phyloP scores from a whole-genome alignment of 1,284 basidiomycete species.

The Puccinia novopanici region DNA sequence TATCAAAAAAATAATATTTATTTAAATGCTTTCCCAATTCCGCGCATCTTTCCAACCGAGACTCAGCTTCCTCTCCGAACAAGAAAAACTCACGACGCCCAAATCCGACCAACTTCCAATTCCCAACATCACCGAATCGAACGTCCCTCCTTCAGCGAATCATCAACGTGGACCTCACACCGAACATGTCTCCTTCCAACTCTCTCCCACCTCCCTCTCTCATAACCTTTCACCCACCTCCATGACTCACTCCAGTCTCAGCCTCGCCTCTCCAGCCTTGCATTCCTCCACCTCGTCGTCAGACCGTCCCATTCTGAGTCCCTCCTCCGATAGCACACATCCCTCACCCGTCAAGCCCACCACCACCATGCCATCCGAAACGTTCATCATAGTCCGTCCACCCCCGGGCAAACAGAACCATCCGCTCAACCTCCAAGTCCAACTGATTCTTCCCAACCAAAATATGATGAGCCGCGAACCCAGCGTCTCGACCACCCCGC shows the following conservation, averaged over 20 bases:
- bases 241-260: not conserved
- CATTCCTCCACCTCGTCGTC: not conserved
- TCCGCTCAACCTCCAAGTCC: constrained; percentile 87
- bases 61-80: constrained; percentile 1
- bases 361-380: constrained; percentile 30
- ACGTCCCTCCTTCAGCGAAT: too few relatives aligned
- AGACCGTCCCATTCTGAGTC: too few relatives aligned
- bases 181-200: not conserved
- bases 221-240: not conserved
- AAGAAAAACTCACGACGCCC: not conserved
- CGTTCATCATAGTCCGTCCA: constrained; percentile 72
- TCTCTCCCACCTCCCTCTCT: not conserved
- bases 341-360: not conserved
- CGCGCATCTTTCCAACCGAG: constrained; percentile 2
- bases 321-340: not conserved
- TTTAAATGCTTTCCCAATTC: not conserved
- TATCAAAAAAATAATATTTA: too few relatives aligned
- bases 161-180: not conserved
- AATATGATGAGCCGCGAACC: not conserved
- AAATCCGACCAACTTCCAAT: not conserved
- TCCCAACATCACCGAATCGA: not conserved
- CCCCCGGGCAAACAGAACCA: constrained; percentile 80
- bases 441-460: constrained; percentile 67
- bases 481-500: not conserved
- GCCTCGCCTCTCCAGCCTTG: not conserved